Percentiles rank a stretch among this genome's conserved stretches.
These are phyloP conservation scores for Saccharomycopsis sp. DNA, from an alignment of 805 yeast genomes.

Conservation along the genomic window DNA sequence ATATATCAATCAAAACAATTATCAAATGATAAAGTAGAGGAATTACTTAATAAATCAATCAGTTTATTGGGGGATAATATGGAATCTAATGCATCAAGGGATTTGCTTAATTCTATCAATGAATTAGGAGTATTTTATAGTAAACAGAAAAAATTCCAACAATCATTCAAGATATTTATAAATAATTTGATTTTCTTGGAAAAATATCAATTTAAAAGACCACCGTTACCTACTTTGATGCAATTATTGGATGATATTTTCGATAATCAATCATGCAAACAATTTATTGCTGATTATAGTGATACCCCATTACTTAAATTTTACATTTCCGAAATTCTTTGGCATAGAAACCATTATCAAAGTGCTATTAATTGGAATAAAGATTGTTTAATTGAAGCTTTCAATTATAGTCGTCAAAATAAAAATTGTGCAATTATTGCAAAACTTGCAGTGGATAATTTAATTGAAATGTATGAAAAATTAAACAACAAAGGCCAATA, in stretches of 20 bases:
- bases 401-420: conserved; percentile 28
- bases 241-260: conserved; percentile 7
- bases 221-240: conserved; percentile 4
- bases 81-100: conserved; percentile 20
- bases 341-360: conserved; percentile 28
- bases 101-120: conserved; percentile 24
- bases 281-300: conserved; percentile 19
- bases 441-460: conserved; percentile 31
- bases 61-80: background rate
- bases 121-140: conserved; percentile 26
- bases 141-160: conserved; percentile 19
- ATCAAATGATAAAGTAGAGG: background rate
- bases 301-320: conserved; percentile 33
- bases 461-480: conserved; percentile 29
- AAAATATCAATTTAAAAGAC: conserved; percentile 22
- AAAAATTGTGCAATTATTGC: conserved; percentile 34
- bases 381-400: conserved; percentile 31
- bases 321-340: conserved; percentile 37
- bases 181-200: conserved; percentile 30
- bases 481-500: conserved; percentile 18
- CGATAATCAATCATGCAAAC: conserved; percentile 14
- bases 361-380: conserved; percentile 37
- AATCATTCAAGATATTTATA: conserved; percentile 32
- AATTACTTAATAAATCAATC: background rate
- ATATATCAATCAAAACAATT: conserved; percentile 20